Conservation (phyloP, 2,329 filamentous ascomycete species). For the Periconia digitata region DNA sequence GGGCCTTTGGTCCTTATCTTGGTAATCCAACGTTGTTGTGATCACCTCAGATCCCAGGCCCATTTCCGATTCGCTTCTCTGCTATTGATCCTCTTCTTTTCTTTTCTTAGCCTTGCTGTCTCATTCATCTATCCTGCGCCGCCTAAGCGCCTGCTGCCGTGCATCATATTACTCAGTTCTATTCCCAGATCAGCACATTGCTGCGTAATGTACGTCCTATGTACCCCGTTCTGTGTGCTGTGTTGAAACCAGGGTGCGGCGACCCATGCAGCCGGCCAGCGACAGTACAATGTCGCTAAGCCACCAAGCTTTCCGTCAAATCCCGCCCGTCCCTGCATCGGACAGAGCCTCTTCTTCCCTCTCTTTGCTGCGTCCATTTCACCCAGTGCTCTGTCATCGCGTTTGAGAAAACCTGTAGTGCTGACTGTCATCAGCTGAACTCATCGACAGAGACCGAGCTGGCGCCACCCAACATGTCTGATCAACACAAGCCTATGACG, state of each 20-base stretch:
- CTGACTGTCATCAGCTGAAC: neutral
- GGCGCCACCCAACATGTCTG: conserved; percentile 4
- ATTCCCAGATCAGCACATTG: too few species aligned
- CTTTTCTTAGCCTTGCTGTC: too few species aligned
- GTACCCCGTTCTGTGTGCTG: neutral
- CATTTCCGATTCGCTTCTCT: too few species aligned
- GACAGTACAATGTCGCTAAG: conserved; percentile 11
- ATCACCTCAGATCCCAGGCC: too few species aligned
- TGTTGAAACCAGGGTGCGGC: conserved; percentile 19
- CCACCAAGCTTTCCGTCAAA: conserved; percentile 7
- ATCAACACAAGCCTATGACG: conserved; percentile 42
- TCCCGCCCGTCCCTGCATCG: neutral
- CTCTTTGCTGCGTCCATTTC: neutral
- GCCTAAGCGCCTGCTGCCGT: too few species aligned
- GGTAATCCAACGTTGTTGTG: too few species aligned
- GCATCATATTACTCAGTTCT: too few species aligned
- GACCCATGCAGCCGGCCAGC: conserved; percentile 11
- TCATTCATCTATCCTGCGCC: too few species aligned
- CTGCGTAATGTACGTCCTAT: too few species aligned
- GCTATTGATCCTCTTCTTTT: too few species aligned
- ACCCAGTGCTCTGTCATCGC: neutral
- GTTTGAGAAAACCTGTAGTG: neutral
- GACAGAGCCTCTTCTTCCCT: neutral
- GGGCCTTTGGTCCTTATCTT: too few species aligned
- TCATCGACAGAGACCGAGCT: neutral